These are phyloP conservation scores for Ogataea philodendri DNA, from an alignment of 805 yeast genomes.

Conservation along the genomic window DNA sequence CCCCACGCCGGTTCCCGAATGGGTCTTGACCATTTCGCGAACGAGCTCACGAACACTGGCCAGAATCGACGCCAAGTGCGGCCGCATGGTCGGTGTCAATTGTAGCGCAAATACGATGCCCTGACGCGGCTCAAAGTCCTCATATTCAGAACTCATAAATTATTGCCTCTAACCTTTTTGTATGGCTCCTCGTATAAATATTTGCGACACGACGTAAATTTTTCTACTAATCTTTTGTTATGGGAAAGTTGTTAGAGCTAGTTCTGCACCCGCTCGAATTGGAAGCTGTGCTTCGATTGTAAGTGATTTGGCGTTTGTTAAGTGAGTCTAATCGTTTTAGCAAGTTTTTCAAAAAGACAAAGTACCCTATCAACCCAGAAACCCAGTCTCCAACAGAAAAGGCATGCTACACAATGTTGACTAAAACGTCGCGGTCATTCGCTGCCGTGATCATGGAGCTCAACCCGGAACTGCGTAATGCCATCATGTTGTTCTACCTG, in stretches of 20 bases:
- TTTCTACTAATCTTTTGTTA: constrained; percentile 21
- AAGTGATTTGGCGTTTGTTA: constrained; percentile 26
- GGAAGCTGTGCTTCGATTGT: constrained; percentile 62
- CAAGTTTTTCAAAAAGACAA: constrained; percentile 50
- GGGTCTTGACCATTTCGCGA: constrained; percentile 59
- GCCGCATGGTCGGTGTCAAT: constrained; percentile 47
- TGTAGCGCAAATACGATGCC: constrained; percentile 66
- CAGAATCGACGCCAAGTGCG: constrained; percentile 43
- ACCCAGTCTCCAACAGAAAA: constrained; percentile 44
- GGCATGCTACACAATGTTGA: constrained; percentile 67
- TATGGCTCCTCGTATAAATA: constrained; percentile 6
- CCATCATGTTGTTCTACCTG: constrained; percentile 80
- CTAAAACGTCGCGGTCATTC: constrained; percentile 81
- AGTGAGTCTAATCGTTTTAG: constrained; percentile 23
- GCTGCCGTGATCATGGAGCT: constrained; percentile 91
- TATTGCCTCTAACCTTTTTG: too few species aligned
- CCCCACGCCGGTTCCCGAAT: constrained; percentile 74
- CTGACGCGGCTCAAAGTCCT: constrained; percentile 52
- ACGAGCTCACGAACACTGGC: constrained; percentile 59
- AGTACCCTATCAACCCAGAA: constrained; percentile 47
- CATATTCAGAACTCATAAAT: constrained; percentile 7
- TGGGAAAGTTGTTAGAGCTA: constrained; percentile 63
- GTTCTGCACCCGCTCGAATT: constrained; percentile 70
- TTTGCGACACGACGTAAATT: background rate
- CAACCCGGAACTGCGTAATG: constrained; percentile 83